phyloP scores from a whole-genome alignment of 371 early-diverging fungal species.

The Haplosporangium sp. region DNA sequence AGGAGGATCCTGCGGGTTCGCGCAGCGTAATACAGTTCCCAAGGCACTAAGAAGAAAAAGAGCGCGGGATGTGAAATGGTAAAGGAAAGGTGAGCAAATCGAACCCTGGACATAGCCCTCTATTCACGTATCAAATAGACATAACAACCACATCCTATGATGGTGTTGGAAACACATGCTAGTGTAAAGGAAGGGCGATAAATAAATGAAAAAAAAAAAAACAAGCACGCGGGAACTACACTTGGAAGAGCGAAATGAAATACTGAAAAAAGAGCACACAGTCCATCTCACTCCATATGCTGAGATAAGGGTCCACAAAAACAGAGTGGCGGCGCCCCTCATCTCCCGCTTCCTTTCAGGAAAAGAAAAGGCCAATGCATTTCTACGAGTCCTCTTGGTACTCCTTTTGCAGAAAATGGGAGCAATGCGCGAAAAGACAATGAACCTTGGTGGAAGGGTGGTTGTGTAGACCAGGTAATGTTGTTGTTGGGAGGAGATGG shows the following conservation, averaged over 20 bases:
- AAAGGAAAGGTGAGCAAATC: slow-evolving; percentile 13
- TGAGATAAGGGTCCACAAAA: slow-evolving; percentile 3
- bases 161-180: not conserved
- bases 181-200: slow-evolving; percentile 1
- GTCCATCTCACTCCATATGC: not conserved
- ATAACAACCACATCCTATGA: not conserved
- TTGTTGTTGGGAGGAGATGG: too few relatives aligned
- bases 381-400: not conserved
- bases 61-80: not conserved
- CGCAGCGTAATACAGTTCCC: slow-evolving; percentile 77
- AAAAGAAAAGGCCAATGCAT: slow-evolving; percentile 1
- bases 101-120: not conserved
- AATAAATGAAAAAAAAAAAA: slow-evolving; percentile 9
- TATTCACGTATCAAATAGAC: not conserved
- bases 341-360: not conserved
- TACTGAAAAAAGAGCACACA: not conserved
- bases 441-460: too few relatives aligned
- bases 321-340: not conserved
- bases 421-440: too few relatives aligned
- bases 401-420: not conserved
- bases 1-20: slow-evolving; percentile 61
- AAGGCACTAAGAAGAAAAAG: slow-evolving; percentile 62
- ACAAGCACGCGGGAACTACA: slow-evolving; percentile 10
- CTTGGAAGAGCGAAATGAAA: not conserved
- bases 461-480: too few relatives aligned